Evolutionary conservation across 495 filamentous ascomycete species (phyloP).

Genomic region (Aspergillus taichungensis): DNA sequence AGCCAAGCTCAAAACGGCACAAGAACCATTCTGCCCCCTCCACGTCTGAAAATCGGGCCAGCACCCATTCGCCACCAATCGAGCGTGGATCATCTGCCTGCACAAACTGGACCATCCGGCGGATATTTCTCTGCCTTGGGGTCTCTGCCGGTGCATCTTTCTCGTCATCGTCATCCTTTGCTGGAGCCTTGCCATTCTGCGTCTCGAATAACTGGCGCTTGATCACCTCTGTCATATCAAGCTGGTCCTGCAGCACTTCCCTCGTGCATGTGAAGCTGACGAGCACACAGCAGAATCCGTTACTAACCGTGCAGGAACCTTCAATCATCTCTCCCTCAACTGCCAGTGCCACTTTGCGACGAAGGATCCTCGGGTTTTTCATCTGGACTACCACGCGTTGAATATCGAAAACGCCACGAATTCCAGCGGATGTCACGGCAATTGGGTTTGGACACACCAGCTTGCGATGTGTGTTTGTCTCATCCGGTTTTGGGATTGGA

Average conservation of each 20-base stretch:
- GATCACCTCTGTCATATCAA: slow-evolving; percentile 10
- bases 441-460: slow-evolving; percentile 11
- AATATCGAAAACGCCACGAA: slow-evolving; percentile 13
- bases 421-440: slow-evolving; percentile 9
- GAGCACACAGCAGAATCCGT: slow-evolving; percentile 6
- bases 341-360: slow-evolving; percentile 4
- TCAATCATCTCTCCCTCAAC: slow-evolving; percentile 9
- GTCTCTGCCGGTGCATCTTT: too few relatives aligned
- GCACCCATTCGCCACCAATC: slow-evolving; percentile 40
- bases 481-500: too few relatives aligned
- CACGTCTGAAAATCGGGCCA: slow-evolving; percentile 35
- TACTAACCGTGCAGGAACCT: slow-evolving; percentile 14
- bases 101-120: slow-evolving; percentile 33
- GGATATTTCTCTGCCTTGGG: too few relatives aligned
- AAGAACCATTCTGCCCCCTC: slow-evolving; percentile 39
- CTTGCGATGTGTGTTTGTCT: too few relatives aligned
- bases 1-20: slow-evolving; percentile 30
- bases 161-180: too few relatives aligned
- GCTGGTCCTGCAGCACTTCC: slow-evolving; percentile 4
- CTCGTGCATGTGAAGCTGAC: slow-evolving; percentile 8
- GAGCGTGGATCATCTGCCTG: slow-evolving; percentile 27
- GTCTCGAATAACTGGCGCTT: too few relatives aligned
- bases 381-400: slow-evolving; percentile 11
- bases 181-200: too few relatives aligned
- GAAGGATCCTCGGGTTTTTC: slow-evolving; percentile 5